Conservation (phyloP, 495 filamentous ascomycete species). For the Talaromyces borbonicus region DNA sequence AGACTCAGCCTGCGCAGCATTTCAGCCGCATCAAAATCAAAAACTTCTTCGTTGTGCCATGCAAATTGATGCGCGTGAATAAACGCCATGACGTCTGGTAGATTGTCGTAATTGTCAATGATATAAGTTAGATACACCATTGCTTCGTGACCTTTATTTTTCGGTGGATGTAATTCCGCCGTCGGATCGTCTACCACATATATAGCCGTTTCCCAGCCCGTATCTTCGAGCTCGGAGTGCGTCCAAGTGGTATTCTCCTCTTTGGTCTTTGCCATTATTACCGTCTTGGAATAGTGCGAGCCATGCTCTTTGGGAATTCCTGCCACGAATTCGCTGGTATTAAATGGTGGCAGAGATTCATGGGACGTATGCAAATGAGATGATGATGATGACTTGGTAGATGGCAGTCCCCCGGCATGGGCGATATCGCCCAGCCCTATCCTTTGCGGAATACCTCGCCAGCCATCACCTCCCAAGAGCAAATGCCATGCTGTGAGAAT, state of each 20-base stretch:
- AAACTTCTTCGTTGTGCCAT: slow-evolving; percentile 55
- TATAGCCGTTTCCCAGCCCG: slow-evolving; percentile 47
- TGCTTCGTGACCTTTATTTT: slow-evolving; percentile 70
- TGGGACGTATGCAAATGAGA: slow-evolving; percentile 1
- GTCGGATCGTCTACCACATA: slow-evolving; percentile 55
- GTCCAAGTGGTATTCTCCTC: slow-evolving; percentile 54
- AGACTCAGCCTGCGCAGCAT: slow-evolving; percentile 44
- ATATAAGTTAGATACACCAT: slow-evolving; percentile 67
- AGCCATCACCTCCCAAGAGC: slow-evolving; percentile 13
- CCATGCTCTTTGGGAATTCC: slow-evolving; percentile 34
- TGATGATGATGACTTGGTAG: slow-evolving; percentile 1
- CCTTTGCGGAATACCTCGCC: slow-evolving; percentile 24
- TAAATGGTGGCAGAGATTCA: slow-evolving; percentile 13
- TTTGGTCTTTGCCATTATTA: slow-evolving; percentile 50
- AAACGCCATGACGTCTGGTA: slow-evolving; percentile 60
- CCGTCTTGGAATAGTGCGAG: slow-evolving; percentile 33
- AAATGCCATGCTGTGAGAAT: slow-evolving; percentile 1
- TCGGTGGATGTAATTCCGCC: slow-evolving; percentile 52
- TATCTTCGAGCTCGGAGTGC: slow-evolving; percentile 46
- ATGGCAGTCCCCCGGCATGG: too few species aligned
- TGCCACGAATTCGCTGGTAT: slow-evolving; percentile 16
- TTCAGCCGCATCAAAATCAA: slow-evolving; percentile 38
- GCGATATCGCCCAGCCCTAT: slow-evolving; percentile 29
- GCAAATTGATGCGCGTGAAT: slow-evolving; percentile 57
- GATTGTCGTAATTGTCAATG: slow-evolving; percentile 58